A percentile compares a stretch with the other conserved stretches of the same genome.
These are phyloP conservation scores for Trypanosoma cruzi DNA, from an alignment of 208 protist species.

Conservation along the genomic window DNA sequence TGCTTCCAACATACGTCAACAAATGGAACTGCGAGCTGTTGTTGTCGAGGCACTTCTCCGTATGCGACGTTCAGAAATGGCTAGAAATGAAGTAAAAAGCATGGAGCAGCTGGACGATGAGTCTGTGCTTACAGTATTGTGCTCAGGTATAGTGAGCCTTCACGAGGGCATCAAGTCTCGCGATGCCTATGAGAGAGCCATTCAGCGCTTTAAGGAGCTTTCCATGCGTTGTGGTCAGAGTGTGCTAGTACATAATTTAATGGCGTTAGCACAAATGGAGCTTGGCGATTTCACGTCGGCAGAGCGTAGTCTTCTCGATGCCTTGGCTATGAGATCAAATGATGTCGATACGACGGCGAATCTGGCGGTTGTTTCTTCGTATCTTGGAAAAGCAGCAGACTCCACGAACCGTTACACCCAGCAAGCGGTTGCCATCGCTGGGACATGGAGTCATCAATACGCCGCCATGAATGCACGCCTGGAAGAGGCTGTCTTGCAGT, in stretches of 20 bases:
- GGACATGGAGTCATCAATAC: slow-evolving; percentile 47
- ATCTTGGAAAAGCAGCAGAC: slow-evolving; percentile 57
- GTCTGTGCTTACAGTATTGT: slow-evolving; percentile 72
- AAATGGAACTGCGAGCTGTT: slow-evolving; percentile 63
- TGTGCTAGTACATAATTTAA: slow-evolving; percentile 72
- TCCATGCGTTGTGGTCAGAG: slow-evolving; percentile 69
- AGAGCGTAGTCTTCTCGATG: slow-evolving; percentile 73
- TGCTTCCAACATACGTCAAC: slow-evolving; percentile 27
- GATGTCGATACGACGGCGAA: slow-evolving; percentile 85
- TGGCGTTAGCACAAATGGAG: slow-evolving; percentile 74
- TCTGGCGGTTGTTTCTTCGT: slow-evolving; percentile 56
- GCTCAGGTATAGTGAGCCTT: slow-evolving; percentile 59
- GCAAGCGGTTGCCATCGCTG: slow-evolving; percentile 41
- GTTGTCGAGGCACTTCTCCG: slow-evolving; percentile 70
- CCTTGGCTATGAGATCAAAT: slow-evolving; percentile 57
- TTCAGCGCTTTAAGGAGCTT: slow-evolving; percentile 80
- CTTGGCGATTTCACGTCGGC: slow-evolving; percentile 66
- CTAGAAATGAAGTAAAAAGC: slow-evolving; percentile 54
- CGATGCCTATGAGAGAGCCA: slow-evolving; percentile 42
- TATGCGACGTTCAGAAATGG: slow-evolving; percentile 77
- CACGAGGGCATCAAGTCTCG: slow-evolving; percentile 40
- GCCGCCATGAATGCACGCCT: slow-evolving; percentile 32
- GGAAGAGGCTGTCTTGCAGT: slow-evolving; percentile 53
- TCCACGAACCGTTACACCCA: slow-evolving; percentile 54
- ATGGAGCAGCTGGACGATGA: slow-evolving; percentile 91